Base-by-base conservation (phyloP, 345 rosid species). In the Euclidium syriacum region DNA sequence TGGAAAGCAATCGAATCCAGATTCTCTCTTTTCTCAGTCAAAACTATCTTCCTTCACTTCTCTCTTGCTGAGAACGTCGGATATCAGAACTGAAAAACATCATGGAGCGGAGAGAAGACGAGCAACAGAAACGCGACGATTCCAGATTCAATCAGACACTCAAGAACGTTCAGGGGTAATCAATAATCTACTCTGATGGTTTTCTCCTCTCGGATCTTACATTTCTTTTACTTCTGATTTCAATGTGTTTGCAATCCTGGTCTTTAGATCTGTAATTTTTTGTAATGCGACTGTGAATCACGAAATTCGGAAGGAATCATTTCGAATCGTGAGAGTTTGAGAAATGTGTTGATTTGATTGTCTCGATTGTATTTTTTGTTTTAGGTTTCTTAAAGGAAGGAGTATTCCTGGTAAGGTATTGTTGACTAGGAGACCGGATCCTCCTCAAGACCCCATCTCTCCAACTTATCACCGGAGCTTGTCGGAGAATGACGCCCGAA, bases 121-220 rank as follows among this genome's bases (percentile, higher is more conserved):
- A 51, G 9, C 64, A 72, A 9, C 62, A 59, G 16, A 62, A 84
- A 24, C 85, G 79, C 60, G 65, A 80, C 47, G 95, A 87, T 78
- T 85, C 99, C 30, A 76, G 96, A 74, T 84, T 92, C 85, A 87
- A 81, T 67, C 99, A 85, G 36, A 89, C 95, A 25, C 94, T 92
- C 65, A 86, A 83, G 52, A 92, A 84, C 75, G 95, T 92, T 49
- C 95, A 89, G 46, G 96, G 94, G 98, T 89, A 75, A 14, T 49
- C 33, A 10, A 29, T 47, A 38, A 11, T 48, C 17, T 5, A 20
- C 23, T 11, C 16, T 20, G 4, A 2, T 27, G 23, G 23, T 54
- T 40, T 30, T 50, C 54, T 16, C 26, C 47, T 19, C 23, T 6
- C 0, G 15, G 36, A 43, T 73, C 46, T 67, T 55, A 11, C 51